phyloP scores from a whole-genome alignment of 306 rosid species.

The Malus sylvestris region DNA sequence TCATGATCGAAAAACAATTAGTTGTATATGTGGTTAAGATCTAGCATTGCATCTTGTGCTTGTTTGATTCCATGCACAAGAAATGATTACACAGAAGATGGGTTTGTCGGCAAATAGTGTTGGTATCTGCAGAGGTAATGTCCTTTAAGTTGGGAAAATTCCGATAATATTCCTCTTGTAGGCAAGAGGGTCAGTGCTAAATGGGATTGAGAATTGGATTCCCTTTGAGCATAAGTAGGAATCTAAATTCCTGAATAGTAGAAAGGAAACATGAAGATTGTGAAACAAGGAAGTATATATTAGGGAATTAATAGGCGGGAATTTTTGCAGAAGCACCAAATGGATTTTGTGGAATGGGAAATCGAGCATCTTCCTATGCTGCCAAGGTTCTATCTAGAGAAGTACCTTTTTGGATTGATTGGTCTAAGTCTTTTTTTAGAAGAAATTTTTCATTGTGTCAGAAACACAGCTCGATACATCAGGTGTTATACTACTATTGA shows the following conservation, averaged over 20 bases:
- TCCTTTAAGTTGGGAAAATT: neutral
- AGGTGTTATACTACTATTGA: no score
- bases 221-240: neutral
- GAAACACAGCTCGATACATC: accelerated
- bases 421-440: neutral
- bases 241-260: neutral
- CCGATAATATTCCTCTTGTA: neutral
- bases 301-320: neutral
- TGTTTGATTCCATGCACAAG: constrained; percentile 3
- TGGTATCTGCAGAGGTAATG: neutral
- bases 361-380: neutral
- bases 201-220: constrained; percentile 37
- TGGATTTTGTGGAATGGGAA: neutral
- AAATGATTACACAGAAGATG: neutral
- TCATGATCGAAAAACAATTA: neutral
- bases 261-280: neutral
- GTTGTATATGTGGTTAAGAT: neutral
- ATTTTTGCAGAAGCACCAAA: neutral
- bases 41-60: neutral
- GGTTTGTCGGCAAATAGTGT: constrained; percentile 1
- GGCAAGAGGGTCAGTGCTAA: neutral
- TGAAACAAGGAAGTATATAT: neutral
- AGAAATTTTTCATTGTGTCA: no score
- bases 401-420: neutral
- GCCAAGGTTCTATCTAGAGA: neutral